Evolutionary conservation across 768 basidiomycete species (phyloP).

Genomic region (Suillus subaureus): DNA sequence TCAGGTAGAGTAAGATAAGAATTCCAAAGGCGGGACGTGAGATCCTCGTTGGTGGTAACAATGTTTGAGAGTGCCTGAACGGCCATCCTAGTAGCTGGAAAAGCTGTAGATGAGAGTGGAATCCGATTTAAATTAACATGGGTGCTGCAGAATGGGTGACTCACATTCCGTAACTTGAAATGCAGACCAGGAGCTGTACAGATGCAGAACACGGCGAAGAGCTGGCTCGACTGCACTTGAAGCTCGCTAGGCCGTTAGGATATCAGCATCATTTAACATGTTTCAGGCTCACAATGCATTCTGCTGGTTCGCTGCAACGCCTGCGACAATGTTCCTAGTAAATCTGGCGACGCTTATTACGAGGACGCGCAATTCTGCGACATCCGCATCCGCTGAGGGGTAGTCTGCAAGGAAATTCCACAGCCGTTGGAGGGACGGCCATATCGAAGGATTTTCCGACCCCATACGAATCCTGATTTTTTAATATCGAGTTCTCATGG

Average conservation of each 20-base stretch:
- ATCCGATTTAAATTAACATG: neutral
- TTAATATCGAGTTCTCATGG: neutral
- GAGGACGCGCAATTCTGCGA: constrained; percentile 40
- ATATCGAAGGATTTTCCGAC: constrained; percentile 46
- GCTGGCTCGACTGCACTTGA: constrained; percentile 70
- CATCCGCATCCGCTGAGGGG: constrained; percentile 38
- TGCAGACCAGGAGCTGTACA: constrained; percentile 76
- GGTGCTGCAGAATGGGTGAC: constrained; percentile 17
- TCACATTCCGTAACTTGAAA: constrained; percentile 64
- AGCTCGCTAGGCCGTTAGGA: constrained; percentile 9
- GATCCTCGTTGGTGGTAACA: constrained; percentile 68
- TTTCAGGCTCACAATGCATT: constrained; percentile 64
- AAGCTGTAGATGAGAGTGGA: constrained; percentile 44
- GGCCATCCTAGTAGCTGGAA: constrained; percentile 62
- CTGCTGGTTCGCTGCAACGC: constrained; percentile 68
- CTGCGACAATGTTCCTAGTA: constrained; percentile 84
- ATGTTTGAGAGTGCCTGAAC: constrained; percentile 84
- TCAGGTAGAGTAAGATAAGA: constrained; percentile 69
- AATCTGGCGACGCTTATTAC: constrained; percentile 67
- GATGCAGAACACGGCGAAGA: constrained; percentile 67
- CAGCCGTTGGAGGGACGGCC: constrained; percentile 53
- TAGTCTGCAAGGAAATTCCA: constrained; percentile 46
- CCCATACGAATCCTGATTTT: constrained; percentile 38
- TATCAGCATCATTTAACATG: neutral
- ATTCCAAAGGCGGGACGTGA: constrained; percentile 63